Evolutionary conservation across 768 basidiomycete species (phyloP).

Genomic region (Cystofilobasidium capitatum): DNA sequence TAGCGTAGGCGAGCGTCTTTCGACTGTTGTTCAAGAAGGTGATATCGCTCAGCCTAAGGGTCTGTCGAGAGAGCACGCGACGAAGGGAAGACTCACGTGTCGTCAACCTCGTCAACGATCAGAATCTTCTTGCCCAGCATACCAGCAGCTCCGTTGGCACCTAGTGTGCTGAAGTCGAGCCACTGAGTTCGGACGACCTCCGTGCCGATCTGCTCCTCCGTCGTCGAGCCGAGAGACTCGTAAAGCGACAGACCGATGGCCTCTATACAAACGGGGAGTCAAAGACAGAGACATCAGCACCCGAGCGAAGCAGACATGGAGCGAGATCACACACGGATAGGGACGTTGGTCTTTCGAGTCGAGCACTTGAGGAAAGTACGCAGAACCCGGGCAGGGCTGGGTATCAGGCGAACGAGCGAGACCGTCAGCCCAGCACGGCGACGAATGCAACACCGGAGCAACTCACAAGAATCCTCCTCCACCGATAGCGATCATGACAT

Average conservation of each 20-base stretch:
- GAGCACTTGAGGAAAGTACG: slow-evolving; percentile 74
- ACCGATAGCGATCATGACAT: slow-evolving; percentile 27
- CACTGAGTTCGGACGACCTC: slow-evolving; percentile 94
- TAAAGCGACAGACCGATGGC: slow-evolving; percentile 95
- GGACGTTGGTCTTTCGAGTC: slow-evolving; percentile 63
- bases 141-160: slow-evolving; percentile 27
- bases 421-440: neutral
- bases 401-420: neutral
- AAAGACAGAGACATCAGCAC: neutral
- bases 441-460: no score
- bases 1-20: slow-evolving; percentile 51
- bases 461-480: slow-evolving; percentile 27
- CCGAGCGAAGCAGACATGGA: neutral
- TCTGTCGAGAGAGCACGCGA: slow-evolving; percentile 54
- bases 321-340: slow-evolving; percentile 49
- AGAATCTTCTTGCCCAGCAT: slow-evolving; percentile 72
- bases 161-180: slow-evolving; percentile 47
- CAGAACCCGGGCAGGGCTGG: slow-evolving; percentile 34
- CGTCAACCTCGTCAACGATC: slow-evolving; percentile 55
- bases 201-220: slow-evolving; percentile 53
- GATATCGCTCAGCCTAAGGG: slow-evolving; percentile 61
- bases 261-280: slow-evolving; percentile 35
- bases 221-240: slow-evolving; percentile 70
- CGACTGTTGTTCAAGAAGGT: neutral
- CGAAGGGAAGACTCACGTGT: slow-evolving; percentile 33